Evolutionary conservation across 1,284 basidiomycete species (phyloP).

Genomic region (Psilocybe mexicana): DNA sequence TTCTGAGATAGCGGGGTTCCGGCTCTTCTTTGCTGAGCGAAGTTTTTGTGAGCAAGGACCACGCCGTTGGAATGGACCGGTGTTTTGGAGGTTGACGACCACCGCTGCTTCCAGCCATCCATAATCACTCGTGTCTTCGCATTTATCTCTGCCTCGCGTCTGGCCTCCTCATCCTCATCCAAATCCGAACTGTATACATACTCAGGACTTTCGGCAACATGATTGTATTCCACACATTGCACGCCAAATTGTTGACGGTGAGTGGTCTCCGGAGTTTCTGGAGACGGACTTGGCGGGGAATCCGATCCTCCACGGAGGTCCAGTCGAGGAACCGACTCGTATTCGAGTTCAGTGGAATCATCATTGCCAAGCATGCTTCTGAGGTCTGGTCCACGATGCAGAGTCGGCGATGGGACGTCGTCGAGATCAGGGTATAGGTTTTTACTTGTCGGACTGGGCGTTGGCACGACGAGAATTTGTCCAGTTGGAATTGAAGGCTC

Average conservation of each 20-base stretch:
- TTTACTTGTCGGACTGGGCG: conserved; percentile 17
- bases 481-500: background rate
- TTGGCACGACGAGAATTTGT: conserved; percentile 33
- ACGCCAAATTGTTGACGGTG: background rate
- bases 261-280: conserved; percentile 21
- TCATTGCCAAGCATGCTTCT: conserved; percentile 41
- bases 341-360: conserved; percentile 51
- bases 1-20: background rate
- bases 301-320: conserved; percentile 20
- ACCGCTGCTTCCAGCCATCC: conserved; percentile 62
- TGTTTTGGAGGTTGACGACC: conserved; percentile 33
- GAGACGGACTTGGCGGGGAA: conserved; percentile 30
- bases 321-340: conserved; percentile 28
- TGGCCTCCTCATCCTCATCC: conserved; percentile 32
- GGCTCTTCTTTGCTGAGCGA: background rate
- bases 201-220: conserved; percentile 1
- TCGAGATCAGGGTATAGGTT: conserved; percentile 8
- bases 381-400: conserved; percentile 44
- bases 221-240: conserved; percentile 20
- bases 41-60: background rate
- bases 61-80: background rate
- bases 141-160: conserved; percentile 25
- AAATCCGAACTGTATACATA: conserved; percentile 12
- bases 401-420: conserved; percentile 19
- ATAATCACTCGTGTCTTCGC: conserved; percentile 47